Conservation (phyloP, 1,284 basidiomycete genomes). For the Apiotrichum gracile region DNA sequence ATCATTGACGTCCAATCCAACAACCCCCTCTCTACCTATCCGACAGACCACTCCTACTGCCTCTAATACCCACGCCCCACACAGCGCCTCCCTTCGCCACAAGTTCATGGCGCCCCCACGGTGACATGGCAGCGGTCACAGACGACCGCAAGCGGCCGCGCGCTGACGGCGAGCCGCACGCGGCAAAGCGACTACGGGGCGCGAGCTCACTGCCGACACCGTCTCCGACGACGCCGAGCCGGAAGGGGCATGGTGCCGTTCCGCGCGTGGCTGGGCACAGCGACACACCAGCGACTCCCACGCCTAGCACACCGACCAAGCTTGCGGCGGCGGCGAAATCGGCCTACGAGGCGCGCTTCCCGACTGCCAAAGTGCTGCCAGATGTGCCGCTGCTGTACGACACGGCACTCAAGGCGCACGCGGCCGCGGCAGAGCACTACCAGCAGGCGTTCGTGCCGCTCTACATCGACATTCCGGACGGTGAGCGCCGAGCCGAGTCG, state of each 20-base stretch:
- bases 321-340: no score
- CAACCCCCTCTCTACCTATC: no score
- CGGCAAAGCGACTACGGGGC: no score
- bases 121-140: background rate
- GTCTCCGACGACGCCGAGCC: no score
- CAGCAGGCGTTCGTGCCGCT: slow-evolving; percentile 36
- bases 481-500: background rate
- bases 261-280: no score
- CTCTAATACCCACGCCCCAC: no score
- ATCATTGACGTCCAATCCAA: no score
- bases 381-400: slow-evolving; percentile 28
- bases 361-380: background rate
- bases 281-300: background rate
- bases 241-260: no score
- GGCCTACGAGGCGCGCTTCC: no score
- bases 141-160: background rate
- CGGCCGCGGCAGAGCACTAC: slow-evolving; percentile 23
- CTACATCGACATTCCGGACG: background rate
- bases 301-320: background rate
- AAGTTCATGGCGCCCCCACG: background rate
- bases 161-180: background rate
- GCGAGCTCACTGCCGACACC: no score
- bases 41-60: no score
- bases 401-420: slow-evolving; percentile 28
- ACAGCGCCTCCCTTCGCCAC: background rate